Conservation (phyloP, 768 basidiomycete species). For the Clitopilus passeckerianus region DNA sequence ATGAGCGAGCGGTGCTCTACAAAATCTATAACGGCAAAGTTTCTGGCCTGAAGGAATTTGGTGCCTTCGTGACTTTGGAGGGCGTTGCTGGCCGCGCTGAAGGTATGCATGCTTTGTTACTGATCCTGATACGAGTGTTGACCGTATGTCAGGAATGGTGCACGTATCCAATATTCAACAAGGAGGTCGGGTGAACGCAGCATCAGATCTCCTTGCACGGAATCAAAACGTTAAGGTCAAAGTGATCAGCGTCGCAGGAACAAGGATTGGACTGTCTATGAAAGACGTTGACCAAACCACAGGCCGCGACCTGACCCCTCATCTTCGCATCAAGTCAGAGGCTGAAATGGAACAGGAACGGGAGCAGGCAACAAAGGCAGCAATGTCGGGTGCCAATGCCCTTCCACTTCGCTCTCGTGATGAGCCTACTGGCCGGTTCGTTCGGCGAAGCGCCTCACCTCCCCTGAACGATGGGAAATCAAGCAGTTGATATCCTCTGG, state of each 20-base stretch:
- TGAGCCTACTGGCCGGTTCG: constrained; percentile 45
- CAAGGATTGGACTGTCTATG: constrained; percentile 85
- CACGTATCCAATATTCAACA: constrained; percentile 91
- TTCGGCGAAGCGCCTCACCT: constrained; percentile 87
- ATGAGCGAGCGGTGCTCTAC: constrained; percentile 84
- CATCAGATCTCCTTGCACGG: constrained; percentile 80
- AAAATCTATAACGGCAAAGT: constrained; percentile 93
- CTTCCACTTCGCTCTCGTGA: constrained; percentile 64
- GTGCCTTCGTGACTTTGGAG: constrained; percentile 89
- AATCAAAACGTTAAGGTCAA: constrained; percentile 92
- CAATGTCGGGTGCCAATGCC: constrained; percentile 82
- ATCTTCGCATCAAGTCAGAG: constrained; percentile 91
- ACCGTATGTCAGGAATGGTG: constrained; percentile 71
- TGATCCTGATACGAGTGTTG: constrained; percentile 5
- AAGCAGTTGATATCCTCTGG: constrained; percentile 98
- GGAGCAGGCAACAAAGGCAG: constrained; percentile 46
- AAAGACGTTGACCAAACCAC: constrained; percentile 93
- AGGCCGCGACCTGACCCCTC: constrained; percentile 90
- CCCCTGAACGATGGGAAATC: constrained; percentile 98
- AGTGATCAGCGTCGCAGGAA: constrained; percentile 89
- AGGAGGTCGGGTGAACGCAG: constrained; percentile 80
- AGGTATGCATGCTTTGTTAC: constrained; percentile 47
- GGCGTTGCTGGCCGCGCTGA: constrained; percentile 83
- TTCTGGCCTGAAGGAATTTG: constrained; percentile 87
- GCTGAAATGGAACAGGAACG: constrained; percentile 88